Conservation (phyloP, 257 asterid species). For the Oldenlandia corymbosa region DNA sequence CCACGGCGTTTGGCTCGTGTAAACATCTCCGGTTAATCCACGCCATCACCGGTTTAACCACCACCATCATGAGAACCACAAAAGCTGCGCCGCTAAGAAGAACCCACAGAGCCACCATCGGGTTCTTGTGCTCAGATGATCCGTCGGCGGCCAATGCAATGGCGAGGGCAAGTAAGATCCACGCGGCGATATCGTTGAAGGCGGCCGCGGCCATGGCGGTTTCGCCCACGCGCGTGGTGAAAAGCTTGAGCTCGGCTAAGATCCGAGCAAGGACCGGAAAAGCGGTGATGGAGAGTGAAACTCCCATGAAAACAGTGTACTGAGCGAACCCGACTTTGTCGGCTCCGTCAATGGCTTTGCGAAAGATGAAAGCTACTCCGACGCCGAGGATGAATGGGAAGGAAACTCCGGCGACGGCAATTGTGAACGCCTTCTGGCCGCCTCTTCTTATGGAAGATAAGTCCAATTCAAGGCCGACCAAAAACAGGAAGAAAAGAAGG, state of each 20-base stretch:
- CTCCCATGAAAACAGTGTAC: conserved; percentile 49
- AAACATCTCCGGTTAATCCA: conserved; percentile 30
- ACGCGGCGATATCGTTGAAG: conserved; percentile 58
- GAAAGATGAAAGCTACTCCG: conserved; percentile 30
- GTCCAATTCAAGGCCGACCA: conserved; percentile 59
- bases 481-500: conserved; percentile 51
- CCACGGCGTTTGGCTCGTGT: conserved; percentile 15
- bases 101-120: conserved; percentile 48
- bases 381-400: conserved; percentile 34
- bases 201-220: conserved; percentile 74
- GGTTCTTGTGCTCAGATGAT: no score
- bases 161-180: conserved; percentile 64
- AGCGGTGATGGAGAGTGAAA: conserved; percentile 49
- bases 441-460: conserved; percentile 31
- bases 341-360: conserved; percentile 28
- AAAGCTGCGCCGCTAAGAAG: conserved; percentile 39
- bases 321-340: conserved; percentile 27
- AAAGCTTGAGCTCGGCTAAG: conserved; percentile 53
- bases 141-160: conserved; percentile 37
- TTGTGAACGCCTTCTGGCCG: conserved; percentile 38
- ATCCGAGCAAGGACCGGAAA: conserved; percentile 40
- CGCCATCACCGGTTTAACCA: conserved; percentile 42
- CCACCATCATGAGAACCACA: conserved; percentile 42
- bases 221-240: conserved; percentile 50
- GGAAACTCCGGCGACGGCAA: conserved; percentile 48